phyloP scores from a whole-genome alignment of 768 basidiomycete genomes.

The Termitomyces heimii region DNA sequence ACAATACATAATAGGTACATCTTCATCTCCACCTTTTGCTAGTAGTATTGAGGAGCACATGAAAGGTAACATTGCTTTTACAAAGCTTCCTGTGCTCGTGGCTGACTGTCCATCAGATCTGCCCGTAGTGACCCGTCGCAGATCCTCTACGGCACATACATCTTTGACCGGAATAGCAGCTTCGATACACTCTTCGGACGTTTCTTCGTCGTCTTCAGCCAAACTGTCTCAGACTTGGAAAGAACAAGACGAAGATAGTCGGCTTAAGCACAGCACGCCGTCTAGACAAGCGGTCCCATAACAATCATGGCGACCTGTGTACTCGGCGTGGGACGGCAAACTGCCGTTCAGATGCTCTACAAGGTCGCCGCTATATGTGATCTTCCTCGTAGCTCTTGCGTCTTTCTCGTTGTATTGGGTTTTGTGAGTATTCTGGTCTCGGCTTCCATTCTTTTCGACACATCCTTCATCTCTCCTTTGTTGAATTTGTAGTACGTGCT shows the following conservation, averaged over 20 bases:
- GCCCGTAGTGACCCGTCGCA: constrained; percentile 11
- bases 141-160: background rate
- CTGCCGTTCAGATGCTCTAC: constrained; percentile 2
- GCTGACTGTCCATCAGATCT: constrained; percentile 10
- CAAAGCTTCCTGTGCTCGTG: background rate
- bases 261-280: background rate
- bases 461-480: background rate
- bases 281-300: constrained; percentile 1
- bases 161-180: constrained; percentile 3
- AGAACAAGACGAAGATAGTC: background rate
- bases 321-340: constrained; percentile 1
- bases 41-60: constrained; percentile 8
- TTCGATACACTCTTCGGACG: constrained; percentile 6
- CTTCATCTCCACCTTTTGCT: constrained; percentile 2
- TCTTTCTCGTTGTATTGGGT: constrained; percentile 4
- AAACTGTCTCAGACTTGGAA: background rate
- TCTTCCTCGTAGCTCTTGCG: background rate
- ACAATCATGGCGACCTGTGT: constrained; percentile 9
- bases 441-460: constrained; percentile 1
- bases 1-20: background rate
- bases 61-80: constrained; percentile 6
- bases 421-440: constrained; percentile 5
- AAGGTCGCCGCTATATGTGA: constrained; percentile 5
- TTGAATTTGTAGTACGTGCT: constrained; percentile 8
- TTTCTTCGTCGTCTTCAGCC: background rate